Base-by-base conservation (phyloP, 768 basidiomycete species). In the Hemileccinum impolitum region DNA sequence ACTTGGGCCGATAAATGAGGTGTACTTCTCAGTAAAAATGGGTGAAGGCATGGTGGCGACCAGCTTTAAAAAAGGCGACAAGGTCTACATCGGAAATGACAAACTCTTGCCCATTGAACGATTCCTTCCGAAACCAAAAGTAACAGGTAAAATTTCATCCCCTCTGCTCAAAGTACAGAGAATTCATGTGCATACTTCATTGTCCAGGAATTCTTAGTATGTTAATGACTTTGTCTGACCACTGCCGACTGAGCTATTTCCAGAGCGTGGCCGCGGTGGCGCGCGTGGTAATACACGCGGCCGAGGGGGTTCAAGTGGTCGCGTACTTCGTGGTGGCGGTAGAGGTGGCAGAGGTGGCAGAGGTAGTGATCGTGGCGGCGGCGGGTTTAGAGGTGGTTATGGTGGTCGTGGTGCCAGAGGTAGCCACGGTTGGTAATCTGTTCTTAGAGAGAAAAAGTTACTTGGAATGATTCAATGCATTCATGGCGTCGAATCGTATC, bases 1-100 rank as follows among this genome's bases (percentile, higher is more conserved):
- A 58, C 80, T 99, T n/a, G 96, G 96, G 3, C 95, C 96, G 14
- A 94, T 99, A 68, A 99, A 96, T 66, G 93, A 98, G 66, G 94
- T 98, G 50, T 98, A 84, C 71, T 98, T 99, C 65, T 94, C 94
- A 3, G 80, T 99, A 56, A 99, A 98, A 75, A 96, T 97, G 88
- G 82, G 85, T 17, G 86, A 90, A 50, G 96, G 96, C 28, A 93
- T 98, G 86, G 82, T 94, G 41, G 94, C 96, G 8, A 86, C 74
- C 57, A 93, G 90, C 67, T 99, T 99, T 73, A 90, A 95, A 73
- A 90, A 88, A 63, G 96, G 96, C 39, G 96, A 99, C 74, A 97
- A 95, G 66, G 90, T 99, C 38, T 99, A 90, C 69, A 97, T 99
- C 63, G 90, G 84, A 35, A 86, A 87, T n/a, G 96, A 99, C 74